Evolutionary conservation across 2,329 filamentous ascomycete species (phyloP).

Genomic region (Arthrobotrys iridis): DNA sequence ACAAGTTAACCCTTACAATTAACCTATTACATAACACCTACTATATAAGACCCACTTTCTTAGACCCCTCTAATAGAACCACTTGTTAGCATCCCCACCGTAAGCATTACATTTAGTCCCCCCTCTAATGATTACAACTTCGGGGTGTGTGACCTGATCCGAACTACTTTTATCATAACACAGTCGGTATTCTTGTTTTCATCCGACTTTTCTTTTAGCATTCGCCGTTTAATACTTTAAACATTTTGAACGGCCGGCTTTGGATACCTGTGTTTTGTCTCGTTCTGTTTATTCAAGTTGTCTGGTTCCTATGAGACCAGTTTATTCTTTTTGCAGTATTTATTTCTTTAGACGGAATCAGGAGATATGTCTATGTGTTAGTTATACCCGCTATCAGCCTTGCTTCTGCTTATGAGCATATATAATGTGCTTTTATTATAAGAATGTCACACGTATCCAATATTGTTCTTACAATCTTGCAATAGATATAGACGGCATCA

Average conservation of each 20-base stretch:
- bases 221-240: slow-evolving; percentile 17
- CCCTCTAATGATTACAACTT: slow-evolving; percentile 7
- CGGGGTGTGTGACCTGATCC: neutral
- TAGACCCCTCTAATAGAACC: too few relatives aligned
- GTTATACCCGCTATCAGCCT: slow-evolving; percentile 25
- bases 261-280: slow-evolving; percentile 18
- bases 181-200: neutral
- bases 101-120: neutral
- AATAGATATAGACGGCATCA: too few relatives aligned
- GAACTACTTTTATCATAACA: neutral
- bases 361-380: slow-evolving; percentile 15
- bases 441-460: too few relatives aligned
- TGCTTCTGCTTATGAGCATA: slow-evolving; percentile 1
- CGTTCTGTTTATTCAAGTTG: neutral
- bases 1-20: too few relatives aligned
- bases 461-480: too few relatives aligned
- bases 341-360: neutral
- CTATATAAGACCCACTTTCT: too few relatives aligned
- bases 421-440: slow-evolving; percentile 2
- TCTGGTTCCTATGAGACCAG: too few relatives aligned
- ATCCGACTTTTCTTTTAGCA: neutral
- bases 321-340: neutral
- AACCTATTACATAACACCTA: too few relatives aligned
- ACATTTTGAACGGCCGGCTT: slow-evolving; percentile 6
- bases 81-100: too few relatives aligned